These are phyloP conservation scores for Rhodomyrtus psidioides DNA, from an alignment of 441 rosid species.

Conservation along the genomic window DNA sequence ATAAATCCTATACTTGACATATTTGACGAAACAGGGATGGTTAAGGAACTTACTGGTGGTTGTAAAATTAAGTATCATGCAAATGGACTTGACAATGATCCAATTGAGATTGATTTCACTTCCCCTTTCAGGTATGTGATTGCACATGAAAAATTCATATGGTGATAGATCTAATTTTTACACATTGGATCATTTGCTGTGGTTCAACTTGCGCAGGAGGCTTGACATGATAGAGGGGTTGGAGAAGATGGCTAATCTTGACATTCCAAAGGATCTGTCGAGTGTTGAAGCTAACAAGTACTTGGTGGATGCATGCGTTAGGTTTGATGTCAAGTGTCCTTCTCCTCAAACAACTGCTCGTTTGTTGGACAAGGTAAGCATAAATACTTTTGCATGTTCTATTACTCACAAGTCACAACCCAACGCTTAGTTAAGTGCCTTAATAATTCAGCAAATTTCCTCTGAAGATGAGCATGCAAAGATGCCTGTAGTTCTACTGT, in stretches of 20 bases:
- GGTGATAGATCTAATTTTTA: background rate
- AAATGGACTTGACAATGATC: constrained; percentile 66
- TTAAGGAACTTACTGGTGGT: constrained; percentile 74
- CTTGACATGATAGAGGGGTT: constrained; percentile 76
- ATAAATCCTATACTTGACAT: background rate
- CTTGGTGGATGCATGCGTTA: constrained; percentile 51
- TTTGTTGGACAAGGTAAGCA: constrained; percentile 61
- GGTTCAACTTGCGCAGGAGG: constrained; percentile 34
- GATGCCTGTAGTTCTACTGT: background rate
- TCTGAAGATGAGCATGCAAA: background rate
- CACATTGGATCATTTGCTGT: background rate
- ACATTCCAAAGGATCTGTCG: constrained; percentile 64
- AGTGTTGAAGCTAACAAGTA: constrained; percentile 67
- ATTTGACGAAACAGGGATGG: constrained; percentile 47
- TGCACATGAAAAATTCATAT: background rate
- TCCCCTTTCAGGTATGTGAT: constrained; percentile 71
- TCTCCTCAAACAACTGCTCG: constrained; percentile 81
- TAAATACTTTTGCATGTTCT: background rate
- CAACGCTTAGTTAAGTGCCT: background rate
- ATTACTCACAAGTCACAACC: background rate
- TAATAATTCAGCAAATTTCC: background rate
- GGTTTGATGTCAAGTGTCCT: constrained; percentile 68
- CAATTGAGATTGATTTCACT: constrained; percentile 83
- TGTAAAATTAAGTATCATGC: constrained; percentile 73
- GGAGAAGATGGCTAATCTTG: constrained; percentile 66